Conservation (phyloP, 2,329 filamentous ascomycete genomes). For the Fusarium sp. region DNA sequence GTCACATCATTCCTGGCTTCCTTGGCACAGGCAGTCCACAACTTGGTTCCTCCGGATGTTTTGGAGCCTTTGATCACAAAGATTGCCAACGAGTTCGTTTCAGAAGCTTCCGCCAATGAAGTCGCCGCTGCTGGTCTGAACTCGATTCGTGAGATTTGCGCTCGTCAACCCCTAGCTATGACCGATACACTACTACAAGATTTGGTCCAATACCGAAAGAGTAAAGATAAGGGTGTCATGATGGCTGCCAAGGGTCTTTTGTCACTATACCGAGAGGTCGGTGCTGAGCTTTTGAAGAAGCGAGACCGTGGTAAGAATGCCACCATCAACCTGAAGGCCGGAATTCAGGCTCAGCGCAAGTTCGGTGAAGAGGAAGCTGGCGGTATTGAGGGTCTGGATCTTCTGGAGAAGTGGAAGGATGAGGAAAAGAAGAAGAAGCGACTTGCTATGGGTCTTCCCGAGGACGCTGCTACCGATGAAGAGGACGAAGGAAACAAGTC, state of each 20-base stretch:
- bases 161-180: slow-evolving; percentile 94
- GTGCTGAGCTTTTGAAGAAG: slow-evolving; percentile 87
- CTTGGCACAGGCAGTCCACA: slow-evolving; percentile 90
- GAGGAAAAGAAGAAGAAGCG: slow-evolving; percentile 83
- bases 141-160: slow-evolving; percentile 93
- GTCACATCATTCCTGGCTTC: slow-evolving; percentile 95
- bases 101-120: slow-evolving; percentile 89
- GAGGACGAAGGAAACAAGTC: slow-evolving; percentile 66
- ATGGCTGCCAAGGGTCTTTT: slow-evolving; percentile 96
- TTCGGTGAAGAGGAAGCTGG: slow-evolving; percentile 86
- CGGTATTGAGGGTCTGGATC: slow-evolving; percentile 89
- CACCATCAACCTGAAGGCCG: slow-evolving; percentile 80
- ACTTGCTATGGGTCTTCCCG: slow-evolving; percentile 74
- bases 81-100: slow-evolving; percentile 98
- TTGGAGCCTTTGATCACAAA: slow-evolving; percentile 92
- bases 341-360: slow-evolving; percentile 78
- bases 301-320: slow-evolving; percentile 92
- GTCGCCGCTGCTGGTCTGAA: slow-evolving; percentile 93
- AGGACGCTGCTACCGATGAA: slow-evolving; percentile 69
- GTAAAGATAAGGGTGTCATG: slow-evolving; percentile 98
- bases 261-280: slow-evolving; percentile 90
- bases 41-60: slow-evolving; percentile 89
- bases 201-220: slow-evolving; percentile 93
- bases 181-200: slow-evolving; percentile 95
- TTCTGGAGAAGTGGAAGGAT: slow-evolving; percentile 93